Evolutionary conservation across 148 eudicot genomes (phyloP), one percentile per base, ranked within the genome.

Genomic region (Rhododendron mucronatum): DNA sequence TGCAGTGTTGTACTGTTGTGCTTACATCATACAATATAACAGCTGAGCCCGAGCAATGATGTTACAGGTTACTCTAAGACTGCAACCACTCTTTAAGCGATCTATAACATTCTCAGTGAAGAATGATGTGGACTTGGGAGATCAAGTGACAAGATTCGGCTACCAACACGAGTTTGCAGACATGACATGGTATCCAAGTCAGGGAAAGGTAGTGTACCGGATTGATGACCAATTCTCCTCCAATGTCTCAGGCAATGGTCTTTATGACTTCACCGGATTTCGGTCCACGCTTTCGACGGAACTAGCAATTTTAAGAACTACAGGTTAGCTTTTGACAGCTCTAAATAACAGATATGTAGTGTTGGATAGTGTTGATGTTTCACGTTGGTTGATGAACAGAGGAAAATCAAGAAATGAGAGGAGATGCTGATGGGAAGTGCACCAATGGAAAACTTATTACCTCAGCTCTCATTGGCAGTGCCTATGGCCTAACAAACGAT

Each of bases 171-270:
- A 95, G 83, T 95, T n/a, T n/a, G 95, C 92, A 2, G 98, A 93
- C 86, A 16, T 95, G 8, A 88, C 88, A 71, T 95, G 98, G 96
- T 88, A 85, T 82, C 98, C 96, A 2, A 93, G 95, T 80, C 93
- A 90, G 48, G 84, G 85, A 53, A 87, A 86, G 82, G 96, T 87
- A 18, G 10, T 90, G 9, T 95, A 93, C 50, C 85, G 95, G 23
- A 69, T 88, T 0, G 96, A 95, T 41, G 93, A 94, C 67, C 88
- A 96, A 23, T 92, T 92, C 51, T 35, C 94, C 20, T 48, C 73
- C 83, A 84, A 76, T 30, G 37, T 65, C 15, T 59, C 88, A 0
- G 95, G 98, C 28, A 80, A 93, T 82, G 98, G 93, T 14, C 86
- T 86, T 26, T 47, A 85, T 71, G 87, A 93, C 87, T 91, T 88